These are phyloP conservation scores for Pseudocercospora pini-densiflorae DNA, from an alignment of 2,329 filamentous ascomycete species.

Conservation along the genomic window DNA sequence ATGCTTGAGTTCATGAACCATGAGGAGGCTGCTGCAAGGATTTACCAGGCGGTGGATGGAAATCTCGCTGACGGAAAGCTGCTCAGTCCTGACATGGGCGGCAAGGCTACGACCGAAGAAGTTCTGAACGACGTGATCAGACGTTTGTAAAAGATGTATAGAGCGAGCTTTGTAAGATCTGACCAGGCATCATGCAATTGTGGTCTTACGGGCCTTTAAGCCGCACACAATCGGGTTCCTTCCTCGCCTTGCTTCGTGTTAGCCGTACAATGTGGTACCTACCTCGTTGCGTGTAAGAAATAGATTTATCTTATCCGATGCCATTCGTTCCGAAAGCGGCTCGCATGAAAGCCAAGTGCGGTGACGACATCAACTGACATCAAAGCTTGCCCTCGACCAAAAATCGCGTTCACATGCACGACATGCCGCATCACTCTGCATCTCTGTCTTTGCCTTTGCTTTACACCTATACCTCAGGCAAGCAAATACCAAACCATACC, in stretches of 20 bases:
- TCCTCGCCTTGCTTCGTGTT: not conserved
- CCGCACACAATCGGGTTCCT: not conserved
- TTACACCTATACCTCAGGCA: not conserved
- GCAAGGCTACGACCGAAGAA: conserved; percentile 81
- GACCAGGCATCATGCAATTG: not conserved
- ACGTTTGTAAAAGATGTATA: conserved; percentile 64
- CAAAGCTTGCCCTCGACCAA: not conserved
- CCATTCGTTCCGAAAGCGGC: not conserved
- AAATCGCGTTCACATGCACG: conserved; percentile 7
- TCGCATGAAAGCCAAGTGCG: not conserved
- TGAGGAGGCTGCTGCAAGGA: conserved; percentile 82
- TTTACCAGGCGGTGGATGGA: conserved; percentile 89
- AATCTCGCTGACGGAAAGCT: conserved; percentile 83
- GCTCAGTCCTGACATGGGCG: conserved; percentile 88
- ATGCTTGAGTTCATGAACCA: conserved; percentile 97
- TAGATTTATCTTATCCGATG: not conserved
- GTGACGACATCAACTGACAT: not conserved
- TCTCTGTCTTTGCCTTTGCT: not conserved
- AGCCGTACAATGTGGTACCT: not conserved
- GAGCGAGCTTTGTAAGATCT: not conserved
- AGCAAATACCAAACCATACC: not conserved
- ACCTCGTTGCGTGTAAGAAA: not conserved
- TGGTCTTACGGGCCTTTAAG: not conserved
- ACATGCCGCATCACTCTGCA: not conserved
- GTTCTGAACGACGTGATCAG: conserved; percentile 85